A percentile compares a stretch with the other conserved stretches of the same genome.
These are phyloP conservation scores for Fraxinus cuspidata DNA, from an alignment of 257 asterid genomes.

Conservation along the genomic window DNA sequence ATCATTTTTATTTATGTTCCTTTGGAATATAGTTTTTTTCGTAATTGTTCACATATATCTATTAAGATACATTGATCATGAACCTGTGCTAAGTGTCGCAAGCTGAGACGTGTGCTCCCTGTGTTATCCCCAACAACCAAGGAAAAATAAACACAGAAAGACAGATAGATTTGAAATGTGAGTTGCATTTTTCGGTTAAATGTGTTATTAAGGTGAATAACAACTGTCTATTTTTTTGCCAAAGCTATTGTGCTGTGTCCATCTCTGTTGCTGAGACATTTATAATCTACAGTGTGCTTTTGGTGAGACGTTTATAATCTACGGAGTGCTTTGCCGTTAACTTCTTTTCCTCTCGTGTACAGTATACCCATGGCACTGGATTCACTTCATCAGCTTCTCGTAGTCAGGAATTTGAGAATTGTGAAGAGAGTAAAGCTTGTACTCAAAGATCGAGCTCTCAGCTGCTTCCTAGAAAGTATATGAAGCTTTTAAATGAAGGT, in stretches of 20 bases:
- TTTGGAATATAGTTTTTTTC: slow-evolving; percentile 1
- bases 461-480: slow-evolving; percentile 48
- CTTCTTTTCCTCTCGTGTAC: slow-evolving; percentile 25
- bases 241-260: slow-evolving; percentile 10
- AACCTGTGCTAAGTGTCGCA: background rate
- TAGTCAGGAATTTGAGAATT: slow-evolving; percentile 43
- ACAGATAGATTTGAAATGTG: slow-evolving; percentile 1
- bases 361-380: slow-evolving; percentile 26
- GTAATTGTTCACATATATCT: background rate
- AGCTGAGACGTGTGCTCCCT: slow-evolving; percentile 2
- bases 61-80: slow-evolving; percentile 2
- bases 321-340: slow-evolving; percentile 19
- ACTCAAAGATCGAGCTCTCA: slow-evolving; percentile 53
- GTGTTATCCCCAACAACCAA: slow-evolving; percentile 6
- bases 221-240: slow-evolving; percentile 11
- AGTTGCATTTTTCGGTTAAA: slow-evolving; percentile 4
- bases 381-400: slow-evolving; percentile 32
- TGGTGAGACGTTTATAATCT: background rate
- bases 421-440: slow-evolving; percentile 44
- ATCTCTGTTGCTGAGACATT: slow-evolving; percentile 16
- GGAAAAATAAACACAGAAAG: background rate
- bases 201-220: slow-evolving; percentile 10
- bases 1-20: slow-evolving; percentile 15
- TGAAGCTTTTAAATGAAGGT: slow-evolving; percentile 51
- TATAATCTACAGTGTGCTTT: slow-evolving; percentile 19